Evolutionary conservation across 2,329 filamentous ascomycete species (phyloP), one percentile per base, ranked within the genome.

Genomic region (Scedosporium dehoogii): DNA sequence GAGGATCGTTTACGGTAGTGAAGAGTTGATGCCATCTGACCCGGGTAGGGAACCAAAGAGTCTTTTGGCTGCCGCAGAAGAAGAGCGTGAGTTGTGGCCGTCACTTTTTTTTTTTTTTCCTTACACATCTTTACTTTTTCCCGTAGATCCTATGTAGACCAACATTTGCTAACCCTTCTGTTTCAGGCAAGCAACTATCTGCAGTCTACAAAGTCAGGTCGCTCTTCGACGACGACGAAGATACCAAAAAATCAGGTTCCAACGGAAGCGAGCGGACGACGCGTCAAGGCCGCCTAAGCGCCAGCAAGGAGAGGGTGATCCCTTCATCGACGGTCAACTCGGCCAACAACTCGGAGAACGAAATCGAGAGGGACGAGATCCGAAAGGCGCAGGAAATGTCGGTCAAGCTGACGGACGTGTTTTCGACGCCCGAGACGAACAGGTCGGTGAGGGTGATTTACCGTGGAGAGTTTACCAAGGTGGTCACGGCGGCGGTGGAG

Each of bases 371-470:
- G 58, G 87, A 85, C 29, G 92, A 96, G 67, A 90, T 97, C 68
- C 90, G 89, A 73, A 85, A 88, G 41, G 94, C 94, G 0, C 94
- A 97, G 73, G 90, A 89, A 66, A 82, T 99, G 58, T 83, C 87
- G 1, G 83, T 97, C 65, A 87, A 86, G 59, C 87, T 92, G 75
- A 96, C 92, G 0, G 84, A 88, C 6, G 86, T 96, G 64, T 85
- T 89, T 65, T 88, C 87, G 10, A 90, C 87, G 1, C 86, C 88
- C 1, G 88, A 89, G 59, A 83, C 87, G 1, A 88, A 93, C 71
- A 87, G 94, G 44, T 89, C 91, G 9, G 89, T 97, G 27, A 88
- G 92, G 21, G 94, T 96, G 65, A 90, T 97, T 64, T 88, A 96
- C 66, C 88, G 94, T 14, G 94, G 94, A 46, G 90, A 97, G 67